phyloP scores from a whole-genome alignment of 2,329 filamentous ascomycete species.

The Ophiostoma sp. region DNA sequence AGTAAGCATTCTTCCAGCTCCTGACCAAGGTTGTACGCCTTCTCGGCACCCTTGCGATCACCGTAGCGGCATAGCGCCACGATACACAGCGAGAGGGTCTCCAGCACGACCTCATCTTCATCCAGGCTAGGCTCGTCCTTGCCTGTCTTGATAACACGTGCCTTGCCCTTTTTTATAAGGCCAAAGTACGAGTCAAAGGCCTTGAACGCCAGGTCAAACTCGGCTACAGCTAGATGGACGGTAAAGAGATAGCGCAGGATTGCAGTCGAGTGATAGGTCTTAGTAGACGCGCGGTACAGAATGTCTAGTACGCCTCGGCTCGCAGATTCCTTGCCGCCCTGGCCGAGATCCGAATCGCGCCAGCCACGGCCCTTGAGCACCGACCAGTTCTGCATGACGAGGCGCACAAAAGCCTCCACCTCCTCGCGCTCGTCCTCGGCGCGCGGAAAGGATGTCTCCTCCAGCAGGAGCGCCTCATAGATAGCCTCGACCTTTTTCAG shows the following conservation, averaged over 20 bases:
- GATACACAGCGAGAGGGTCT: constrained; percentile 75
- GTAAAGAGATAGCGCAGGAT: constrained; percentile 82
- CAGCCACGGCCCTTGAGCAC: constrained; percentile 73
- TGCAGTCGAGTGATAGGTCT: constrained; percentile 90
- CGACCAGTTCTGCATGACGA: constrained; percentile 79
- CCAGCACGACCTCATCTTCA: constrained; percentile 67
- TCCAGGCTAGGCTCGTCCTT: constrained; percentile 68
- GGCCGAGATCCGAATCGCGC: constrained; percentile 73
- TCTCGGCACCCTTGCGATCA: constrained; percentile 66
- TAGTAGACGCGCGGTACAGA: constrained; percentile 82
- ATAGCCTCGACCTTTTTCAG: constrained; percentile 70
- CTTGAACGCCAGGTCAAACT: constrained; percentile 87
- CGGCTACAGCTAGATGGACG: constrained; percentile 78
- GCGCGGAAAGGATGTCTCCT: constrained; percentile 75
- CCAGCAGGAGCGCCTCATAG: constrained; percentile 73
- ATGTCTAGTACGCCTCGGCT: constrained; percentile 77
- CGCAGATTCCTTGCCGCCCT: constrained; percentile 69
- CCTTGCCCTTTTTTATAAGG: constrained; percentile 78
- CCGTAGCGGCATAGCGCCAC: constrained; percentile 78
- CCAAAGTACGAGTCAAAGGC: constrained; percentile 89
- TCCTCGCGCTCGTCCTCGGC: constrained; percentile 73
- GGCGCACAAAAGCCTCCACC: constrained; percentile 74
- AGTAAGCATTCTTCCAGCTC: constrained; percentile 72
- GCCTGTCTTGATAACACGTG: constrained; percentile 72
- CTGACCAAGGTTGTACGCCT: constrained; percentile 63